Evolutionary conservation across 2,329 filamentous ascomycete species (phyloP).

Genomic region (Polytolypa hystricis): DNA sequence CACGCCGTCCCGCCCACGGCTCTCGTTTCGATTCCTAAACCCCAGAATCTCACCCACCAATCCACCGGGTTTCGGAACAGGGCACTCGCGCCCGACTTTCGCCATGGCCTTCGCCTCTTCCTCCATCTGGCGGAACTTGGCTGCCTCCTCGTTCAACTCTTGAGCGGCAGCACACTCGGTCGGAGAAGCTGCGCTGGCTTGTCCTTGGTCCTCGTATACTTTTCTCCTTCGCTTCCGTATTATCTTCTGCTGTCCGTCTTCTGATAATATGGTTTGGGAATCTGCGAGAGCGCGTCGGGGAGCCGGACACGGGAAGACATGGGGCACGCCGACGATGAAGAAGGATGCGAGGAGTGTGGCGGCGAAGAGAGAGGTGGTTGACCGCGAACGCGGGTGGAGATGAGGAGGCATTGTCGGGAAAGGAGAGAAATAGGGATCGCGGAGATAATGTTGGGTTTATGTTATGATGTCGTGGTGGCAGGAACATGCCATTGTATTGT

Average conservation of each 20-base stretch:
- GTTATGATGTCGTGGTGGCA: too few species aligned
- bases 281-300: constrained; percentile 67
- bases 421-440: constrained; percentile 10
- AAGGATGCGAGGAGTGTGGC: constrained; percentile 85
- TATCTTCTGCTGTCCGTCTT: constrained; percentile 34
- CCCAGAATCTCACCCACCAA: constrained; percentile 65
- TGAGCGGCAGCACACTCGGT: neutral
- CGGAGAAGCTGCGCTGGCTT: constrained; percentile 2
- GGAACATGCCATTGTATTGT: too few species aligned
- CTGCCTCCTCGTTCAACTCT: constrained; percentile 29
- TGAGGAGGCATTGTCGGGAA: constrained; percentile 57
- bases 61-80: constrained; percentile 80
- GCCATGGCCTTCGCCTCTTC: constrained; percentile 29
- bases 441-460: too few species aligned
- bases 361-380: constrained; percentile 89
- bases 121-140: constrained; percentile 31
- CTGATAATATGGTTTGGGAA: constrained; percentile 37
- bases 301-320: constrained; percentile 82
- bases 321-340: constrained; percentile 81
- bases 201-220: constrained; percentile 14
- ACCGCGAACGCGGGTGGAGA: constrained; percentile 84
- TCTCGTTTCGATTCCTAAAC: constrained; percentile 39
- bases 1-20: constrained; percentile 10
- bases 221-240: constrained; percentile 27
- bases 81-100: constrained; percentile 61